Percentiles rank a stretch among this genome's conserved stretches.
phyloP scores from a whole-genome alignment of 2,329 filamentous ascomycete species.

The Rhynchosporium agropyri region DNA sequence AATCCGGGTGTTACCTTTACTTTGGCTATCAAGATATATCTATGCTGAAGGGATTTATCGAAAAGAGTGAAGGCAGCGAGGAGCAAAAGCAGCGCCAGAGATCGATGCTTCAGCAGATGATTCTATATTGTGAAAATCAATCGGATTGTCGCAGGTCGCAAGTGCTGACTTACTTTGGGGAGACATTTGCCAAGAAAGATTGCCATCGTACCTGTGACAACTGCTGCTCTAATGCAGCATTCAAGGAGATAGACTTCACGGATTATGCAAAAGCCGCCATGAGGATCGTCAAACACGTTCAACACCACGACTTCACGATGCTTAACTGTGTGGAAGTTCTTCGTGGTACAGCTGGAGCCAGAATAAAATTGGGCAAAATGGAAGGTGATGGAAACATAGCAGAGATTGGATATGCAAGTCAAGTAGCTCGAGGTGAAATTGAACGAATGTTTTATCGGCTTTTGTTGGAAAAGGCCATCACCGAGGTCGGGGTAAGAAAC shows the following conservation, averaged over 20 bases:
- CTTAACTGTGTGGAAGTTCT: constrained; percentile 84
- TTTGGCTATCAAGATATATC: constrained; percentile 80
- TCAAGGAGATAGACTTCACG: constrained; percentile 76
- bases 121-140: constrained; percentile 87
- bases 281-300: constrained; percentile 62
- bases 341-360: constrained; percentile 64
- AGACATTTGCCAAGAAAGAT: constrained; percentile 71
- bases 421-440: constrained; percentile 73
- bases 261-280: constrained; percentile 72
- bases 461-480: constrained; percentile 71
- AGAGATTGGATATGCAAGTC: constrained; percentile 69
- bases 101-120: constrained; percentile 82
- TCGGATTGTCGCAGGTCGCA: constrained; percentile 85
- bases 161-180: constrained; percentile 92
- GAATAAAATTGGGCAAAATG: constrained; percentile 50
- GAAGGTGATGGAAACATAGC: constrained; percentile 41
- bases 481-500: constrained; percentile 70
- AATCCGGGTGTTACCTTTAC: constrained; percentile 87
- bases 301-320: constrained; percentile 67
- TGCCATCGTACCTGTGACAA: constrained; percentile 86
- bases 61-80: constrained; percentile 72
- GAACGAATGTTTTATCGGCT: constrained; percentile 83
- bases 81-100: constrained; percentile 84
- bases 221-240: constrained; percentile 72
- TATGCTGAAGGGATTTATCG: constrained; percentile 77